These are phyloP conservation scores for Erysimum cheiranthoides DNA, from an alignment of 345 rosid genomes.

Conservation along the genomic window DNA sequence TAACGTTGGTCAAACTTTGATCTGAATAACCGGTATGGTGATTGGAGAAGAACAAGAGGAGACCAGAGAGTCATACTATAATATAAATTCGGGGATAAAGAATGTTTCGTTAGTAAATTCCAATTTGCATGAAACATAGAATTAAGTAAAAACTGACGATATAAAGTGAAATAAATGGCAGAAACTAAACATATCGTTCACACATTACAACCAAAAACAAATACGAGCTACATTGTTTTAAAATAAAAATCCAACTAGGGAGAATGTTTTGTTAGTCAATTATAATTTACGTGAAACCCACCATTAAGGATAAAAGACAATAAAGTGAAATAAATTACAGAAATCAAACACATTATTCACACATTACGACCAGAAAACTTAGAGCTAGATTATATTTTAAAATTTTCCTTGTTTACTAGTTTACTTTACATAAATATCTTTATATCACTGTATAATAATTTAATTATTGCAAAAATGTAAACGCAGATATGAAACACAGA, in stretches of 20 bases:
- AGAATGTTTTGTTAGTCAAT: constrained; percentile 7
- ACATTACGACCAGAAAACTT: constrained; percentile 9
- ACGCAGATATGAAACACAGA: neutral
- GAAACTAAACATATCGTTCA: neutral
- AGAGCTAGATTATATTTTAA: neutral
- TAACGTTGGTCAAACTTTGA: constrained; percentile 18
- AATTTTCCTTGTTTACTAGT: neutral
- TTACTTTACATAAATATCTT: constrained; percentile 1
- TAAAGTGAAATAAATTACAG: constrained; percentile 13
- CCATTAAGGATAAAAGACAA: neutral
- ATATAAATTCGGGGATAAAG: neutral
- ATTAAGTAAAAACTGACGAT: neutral
- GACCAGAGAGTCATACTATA: constrained; percentile 25
- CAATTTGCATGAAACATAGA: constrained; percentile 16
- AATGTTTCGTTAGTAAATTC: neutral
- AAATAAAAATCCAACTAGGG: neutral
- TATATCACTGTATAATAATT: neutral
- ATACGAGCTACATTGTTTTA: neutral
- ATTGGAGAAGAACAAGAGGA: constrained; percentile 5
- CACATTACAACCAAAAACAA: neutral
- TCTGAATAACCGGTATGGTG: neutral
- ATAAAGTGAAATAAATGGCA: neutral
- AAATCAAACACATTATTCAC: constrained; percentile 5
- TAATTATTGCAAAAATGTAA: neutral
- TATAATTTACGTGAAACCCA: constrained; percentile 17